Base-by-base conservation (phyloP, 495 filamentous ascomycete genomes). In the Neurospora sp. region DNA sequence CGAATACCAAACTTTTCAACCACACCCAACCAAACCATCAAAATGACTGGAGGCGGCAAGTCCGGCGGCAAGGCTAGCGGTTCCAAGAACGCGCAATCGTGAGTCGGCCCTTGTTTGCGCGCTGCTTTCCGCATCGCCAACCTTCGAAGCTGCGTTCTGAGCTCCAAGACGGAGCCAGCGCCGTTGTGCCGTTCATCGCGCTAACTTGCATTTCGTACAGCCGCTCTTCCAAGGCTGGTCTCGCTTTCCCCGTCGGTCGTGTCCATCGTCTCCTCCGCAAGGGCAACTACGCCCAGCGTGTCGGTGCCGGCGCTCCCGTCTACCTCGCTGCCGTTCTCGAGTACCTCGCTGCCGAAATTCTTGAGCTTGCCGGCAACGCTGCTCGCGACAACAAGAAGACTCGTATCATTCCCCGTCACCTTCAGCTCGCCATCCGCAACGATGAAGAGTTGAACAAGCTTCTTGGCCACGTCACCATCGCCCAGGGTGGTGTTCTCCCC, bases 391-490 rank as follows among this genome's bases (percentile, higher is more conserved):
- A 98, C 92, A 99, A 99, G 93, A 98, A 98, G 91, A 99, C 95
- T 75, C 94, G 96, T 92, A 99, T 99, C 88, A 99, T 98, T 77
- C 96, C 96, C 76, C 94, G 96, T 83, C 96, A 99, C 86, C 92
- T 99, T 69, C 96, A 99, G 88, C 94, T 99, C 79, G 96, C 96
- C 84, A 99, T 99, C 88, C 92, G 96, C 78, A 98, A 98, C 85
- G 96, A 99, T 85, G 94, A 99, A 90, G 96, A 99, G 85, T 84
- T 99, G 93, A 98, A 99, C 92, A 99, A 99, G 90, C 94, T 99
- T 69, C 88, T 99, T 72, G 96, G 96, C 73, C 96, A 98, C 82
- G 96, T 98, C 86, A 99, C 96, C 82, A 99, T 99, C 80, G 96
- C 96, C 80, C 96, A 98, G 86, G 96, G 96, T 87, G 96, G 96